These are phyloP conservation scores for Beta vulgaris DNA, from an alignment of 148 eudicot species.

Conservation along the genomic window DNA sequence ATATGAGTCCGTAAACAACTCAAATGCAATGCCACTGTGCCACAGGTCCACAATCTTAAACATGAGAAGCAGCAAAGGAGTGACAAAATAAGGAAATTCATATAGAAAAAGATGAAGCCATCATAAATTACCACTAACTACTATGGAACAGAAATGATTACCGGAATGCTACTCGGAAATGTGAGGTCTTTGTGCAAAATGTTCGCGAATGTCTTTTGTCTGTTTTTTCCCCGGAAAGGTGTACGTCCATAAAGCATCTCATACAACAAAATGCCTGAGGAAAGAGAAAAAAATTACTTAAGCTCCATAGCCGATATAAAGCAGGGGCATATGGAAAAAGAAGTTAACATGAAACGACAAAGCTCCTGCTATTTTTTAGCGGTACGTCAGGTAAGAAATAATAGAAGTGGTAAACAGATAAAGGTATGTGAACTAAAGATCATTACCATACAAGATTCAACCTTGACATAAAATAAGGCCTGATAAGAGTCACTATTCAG, in stretches of 20 bases:
- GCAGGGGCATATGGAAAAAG: neutral
- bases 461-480: neutral
- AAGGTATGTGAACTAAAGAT: neutral
- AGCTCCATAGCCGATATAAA: neutral
- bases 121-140: neutral
- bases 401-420: neutral
- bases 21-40: neutral
- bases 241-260: conserved; percentile 99
- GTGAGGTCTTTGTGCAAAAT: conserved; percentile 90
- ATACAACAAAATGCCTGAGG: conserved; percentile 72
- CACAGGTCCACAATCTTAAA: neutral
- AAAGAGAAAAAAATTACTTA: conserved; percentile 14
- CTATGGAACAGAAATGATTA: conserved; percentile 28
- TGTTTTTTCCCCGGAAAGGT: conserved; percentile 92
- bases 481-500: neutral
- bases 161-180: conserved; percentile 95
- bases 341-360: neutral
- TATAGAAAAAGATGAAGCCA: neutral
- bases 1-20: neutral
- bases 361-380: neutral
- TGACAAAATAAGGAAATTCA: too few relatives aligned
- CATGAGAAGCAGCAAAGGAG: too few relatives aligned
- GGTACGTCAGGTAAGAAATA: neutral
- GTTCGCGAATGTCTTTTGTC: conserved; percentile 91
- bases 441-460: neutral